phyloP scores from a whole-genome alignment of 225 moss, liverwort and hornwort species.

The Rhytidiadelphus loreus region DNA sequence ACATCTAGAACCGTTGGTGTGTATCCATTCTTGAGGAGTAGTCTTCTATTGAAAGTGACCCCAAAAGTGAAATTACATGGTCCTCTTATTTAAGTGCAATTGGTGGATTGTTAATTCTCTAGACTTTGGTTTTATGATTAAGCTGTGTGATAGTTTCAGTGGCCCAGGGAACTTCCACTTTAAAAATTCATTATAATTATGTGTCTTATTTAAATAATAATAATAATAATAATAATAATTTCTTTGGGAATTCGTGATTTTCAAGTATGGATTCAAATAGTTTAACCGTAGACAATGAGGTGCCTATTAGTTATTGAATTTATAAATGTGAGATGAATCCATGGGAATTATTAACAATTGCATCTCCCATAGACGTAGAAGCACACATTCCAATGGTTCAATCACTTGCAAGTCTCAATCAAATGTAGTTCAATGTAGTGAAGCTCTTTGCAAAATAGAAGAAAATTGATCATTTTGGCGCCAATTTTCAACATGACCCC shows the following conservation, averaged over 20 bases:
- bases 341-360: background rate
- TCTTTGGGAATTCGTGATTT: too few relatives aligned
- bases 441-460: too few relatives aligned
- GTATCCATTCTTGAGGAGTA: background rate
- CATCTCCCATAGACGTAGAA: background rate
- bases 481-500: too few relatives aligned
- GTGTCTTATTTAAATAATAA: background rate
- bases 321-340: background rate
- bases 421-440: too few relatives aligned
- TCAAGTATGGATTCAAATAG: background rate
- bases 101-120: background rate
- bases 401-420: too few relatives aligned
- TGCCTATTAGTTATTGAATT: background rate
- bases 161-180: accelerated
- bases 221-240: too few relatives aligned
- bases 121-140: background rate
- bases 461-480: too few relatives aligned
- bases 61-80: accelerated
- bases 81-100: background rate
- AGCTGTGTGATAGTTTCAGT: accelerated
- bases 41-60: background rate
- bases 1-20: accelerated
- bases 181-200: background rate
- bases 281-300: background rate
- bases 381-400: background rate